Conservation (phyloP, 306 rosid species). For the Vachellia pachyceras region DNA sequence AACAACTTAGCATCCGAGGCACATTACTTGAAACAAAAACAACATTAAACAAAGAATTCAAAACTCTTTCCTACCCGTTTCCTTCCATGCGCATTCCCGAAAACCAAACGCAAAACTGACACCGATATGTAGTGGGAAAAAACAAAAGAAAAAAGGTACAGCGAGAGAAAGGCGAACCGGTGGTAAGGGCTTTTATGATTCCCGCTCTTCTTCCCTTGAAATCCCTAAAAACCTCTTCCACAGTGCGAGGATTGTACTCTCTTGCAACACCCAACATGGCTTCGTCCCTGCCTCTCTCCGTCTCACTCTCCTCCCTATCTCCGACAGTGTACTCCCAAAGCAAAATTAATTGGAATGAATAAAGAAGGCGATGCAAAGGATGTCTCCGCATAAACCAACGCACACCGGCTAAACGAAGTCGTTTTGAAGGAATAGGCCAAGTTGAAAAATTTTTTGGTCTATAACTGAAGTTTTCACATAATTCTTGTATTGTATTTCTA, state of each 20-base stretch:
- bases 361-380: background rate
- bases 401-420: conserved; percentile 24
- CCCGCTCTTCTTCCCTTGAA: conserved; percentile 90
- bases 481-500: background rate
- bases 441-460: background rate
- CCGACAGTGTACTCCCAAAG: conserved; percentile 24
- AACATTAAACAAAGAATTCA: conserved; percentile 19
- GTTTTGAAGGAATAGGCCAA: background rate
- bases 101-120: background rate
- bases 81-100: conserved; percentile 21
- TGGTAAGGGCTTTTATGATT: conserved; percentile 83
- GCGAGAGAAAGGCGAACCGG: conserved; percentile 48
- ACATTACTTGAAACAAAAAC: conserved; percentile 37
- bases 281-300: background rate
- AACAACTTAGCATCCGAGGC: conserved; percentile 37
- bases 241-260: conserved; percentile 84
- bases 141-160: background rate
- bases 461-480: too few relatives aligned
- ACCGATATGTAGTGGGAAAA: background rate
- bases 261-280: conserved; percentile 61
- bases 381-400: background rate
- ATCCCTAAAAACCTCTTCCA: conserved; percentile 92
- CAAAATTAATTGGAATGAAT: conserved; percentile 38
- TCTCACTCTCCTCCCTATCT: background rate
- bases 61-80: background rate